Base-by-base conservation (phyloP, 1,284 basidiomycete species). In the Phlebopus sp. region DNA sequence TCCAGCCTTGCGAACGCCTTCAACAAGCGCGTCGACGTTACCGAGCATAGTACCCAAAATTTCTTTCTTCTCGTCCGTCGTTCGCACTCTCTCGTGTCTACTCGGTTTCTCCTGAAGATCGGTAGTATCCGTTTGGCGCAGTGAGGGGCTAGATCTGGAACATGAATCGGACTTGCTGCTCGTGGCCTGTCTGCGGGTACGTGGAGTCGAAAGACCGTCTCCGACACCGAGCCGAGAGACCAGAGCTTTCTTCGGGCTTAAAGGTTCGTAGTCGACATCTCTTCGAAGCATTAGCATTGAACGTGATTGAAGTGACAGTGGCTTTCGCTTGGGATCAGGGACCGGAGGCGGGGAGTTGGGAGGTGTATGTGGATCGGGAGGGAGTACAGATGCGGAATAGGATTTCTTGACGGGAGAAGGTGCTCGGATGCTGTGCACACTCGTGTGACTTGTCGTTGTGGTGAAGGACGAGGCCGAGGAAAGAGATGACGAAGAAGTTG, bases 11-110 rank as follows among this genome's bases (percentile, higher is more conserved):
- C 85, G 76, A 17, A 93, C 88, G 1, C 90, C 86, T 56, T 90
- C 87, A 4, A 94, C 88, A 8, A 93, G 75, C 40, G 87, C 84
- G 62, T 93, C 90, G 6, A 94, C 90, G 60, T 94, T 94, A 1
- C 90, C 91, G 41, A 94, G 65, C 81, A 92, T 85, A 44, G 79
- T 81, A 0, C 85, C 84, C 45, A 94, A 63, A 36, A 90, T 67
- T 62, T 83, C 80, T 68, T 89, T 92, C 73, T 94, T 94, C 71
- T 94, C 87, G 50, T 89, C 84, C 29, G 84, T 91, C 19, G 82
- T 86, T 55, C 79, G 75, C 48, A 72, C 68, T 41, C 54, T 47
- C 25, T 53, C 58, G 27, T 42, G 41, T 29, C 36, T 46, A 44
- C 36, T 37, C 41, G 17, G 21, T 35, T 36, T 34, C 18, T n/a